Conservation (phyloP, 306 rosid genomes). For the Citrullus mucosospermus region DNA sequence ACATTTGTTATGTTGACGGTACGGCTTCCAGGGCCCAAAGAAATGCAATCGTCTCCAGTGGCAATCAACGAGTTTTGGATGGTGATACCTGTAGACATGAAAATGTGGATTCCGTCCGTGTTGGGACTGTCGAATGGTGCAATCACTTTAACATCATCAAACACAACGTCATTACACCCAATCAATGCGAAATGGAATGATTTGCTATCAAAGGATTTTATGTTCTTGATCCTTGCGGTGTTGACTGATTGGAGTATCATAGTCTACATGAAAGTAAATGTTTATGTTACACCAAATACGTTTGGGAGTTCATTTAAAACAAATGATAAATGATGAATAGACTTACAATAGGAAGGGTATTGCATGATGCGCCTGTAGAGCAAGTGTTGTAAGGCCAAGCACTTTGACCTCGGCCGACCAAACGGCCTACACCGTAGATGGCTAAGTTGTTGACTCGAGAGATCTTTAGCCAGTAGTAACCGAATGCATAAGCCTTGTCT, state of each 20-base stretch:
- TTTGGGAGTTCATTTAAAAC: not conserved
- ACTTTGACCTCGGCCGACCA: constrained; percentile 19
- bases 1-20: not conserved
- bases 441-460: not conserved
- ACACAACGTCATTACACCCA: constrained; percentile 13
- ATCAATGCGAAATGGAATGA: not conserved
- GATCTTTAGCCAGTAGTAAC: constrained; percentile 19
- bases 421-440: constrained; percentile 14
- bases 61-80: constrained; percentile 4
- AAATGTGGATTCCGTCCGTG: constrained; percentile 28
- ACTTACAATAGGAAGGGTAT: constrained; percentile 16
- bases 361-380: not conserved
- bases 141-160: not conserved
- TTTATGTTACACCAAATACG: not conserved
- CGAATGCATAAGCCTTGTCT: not conserved
- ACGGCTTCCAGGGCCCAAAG: constrained; percentile 9
- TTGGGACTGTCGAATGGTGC: constrained; percentile 17
- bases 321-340: too few relatives aligned
- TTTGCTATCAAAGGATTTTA: constrained; percentile 21
- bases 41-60: constrained; percentile 29
- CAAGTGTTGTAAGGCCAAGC: constrained; percentile 18
- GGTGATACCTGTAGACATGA: not conserved
- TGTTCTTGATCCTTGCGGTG: not conserved
- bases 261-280: not conserved
- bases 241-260: constrained; percentile 11